phyloP scores from a whole-genome alignment of 2,329 filamentous ascomycete species.

The Pseudophaeomoniella oleicola region DNA sequence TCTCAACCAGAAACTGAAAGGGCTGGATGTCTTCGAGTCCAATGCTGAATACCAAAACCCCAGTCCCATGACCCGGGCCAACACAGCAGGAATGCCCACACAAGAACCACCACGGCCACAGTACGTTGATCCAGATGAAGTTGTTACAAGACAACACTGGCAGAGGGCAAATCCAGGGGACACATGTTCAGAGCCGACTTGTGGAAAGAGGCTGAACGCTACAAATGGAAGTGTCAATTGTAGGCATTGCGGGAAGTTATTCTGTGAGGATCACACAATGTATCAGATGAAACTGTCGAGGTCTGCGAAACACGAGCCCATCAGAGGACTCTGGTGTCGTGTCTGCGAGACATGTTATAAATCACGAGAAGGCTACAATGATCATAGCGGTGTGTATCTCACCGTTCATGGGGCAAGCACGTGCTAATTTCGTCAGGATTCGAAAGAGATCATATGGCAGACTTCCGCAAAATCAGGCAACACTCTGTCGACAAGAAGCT shows the following conservation, averaged over 20 bases:
- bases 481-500: slow-evolving; percentile 72
- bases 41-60: slow-evolving; percentile 51
- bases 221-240: slow-evolving; percentile 83
- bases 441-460: slow-evolving; percentile 54
- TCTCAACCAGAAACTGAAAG: slow-evolving; percentile 85
- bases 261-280: slow-evolving; percentile 97
- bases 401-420: slow-evolving; percentile 2
- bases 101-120: slow-evolving; percentile 15
- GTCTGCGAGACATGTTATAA: slow-evolving; percentile 99
- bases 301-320: slow-evolving; percentile 76
- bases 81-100: slow-evolving; percentile 11
- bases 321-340: slow-evolving; percentile 80
- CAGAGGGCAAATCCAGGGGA: slow-evolving; percentile 63
- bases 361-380: slow-evolving; percentile 87
- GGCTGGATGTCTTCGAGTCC: slow-evolving; percentile 84
- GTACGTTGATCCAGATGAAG: slow-evolving; percentile 65
- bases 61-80: slow-evolving; percentile 14
- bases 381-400: slow-evolving; percentile 47
- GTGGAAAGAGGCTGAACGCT: slow-evolving; percentile 63
- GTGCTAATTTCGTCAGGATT: slow-evolving; percentile 27
- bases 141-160: slow-evolving; percentile 83
- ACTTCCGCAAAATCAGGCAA: slow-evolving; percentile 56
- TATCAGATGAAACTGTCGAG: slow-evolving; percentile 97
- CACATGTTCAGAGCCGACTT: slow-evolving; percentile 73
- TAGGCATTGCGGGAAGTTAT: slow-evolving; percentile 78